Evolutionary conservation across 306 rosid species (phyloP).

Genomic region (Cotoneaster glaucophyllus): DNA sequence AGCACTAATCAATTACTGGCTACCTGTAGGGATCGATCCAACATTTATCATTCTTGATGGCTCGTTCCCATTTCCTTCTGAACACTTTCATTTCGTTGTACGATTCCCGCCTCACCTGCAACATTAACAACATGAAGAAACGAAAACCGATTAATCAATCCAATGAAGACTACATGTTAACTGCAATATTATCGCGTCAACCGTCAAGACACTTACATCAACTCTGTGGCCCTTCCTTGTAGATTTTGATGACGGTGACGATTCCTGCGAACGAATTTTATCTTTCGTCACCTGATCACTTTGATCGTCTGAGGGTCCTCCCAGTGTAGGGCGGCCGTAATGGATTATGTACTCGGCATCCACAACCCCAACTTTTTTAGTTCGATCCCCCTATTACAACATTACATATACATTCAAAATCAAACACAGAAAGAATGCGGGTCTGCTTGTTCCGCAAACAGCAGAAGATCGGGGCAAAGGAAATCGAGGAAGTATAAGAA

Average conservation of each 20-base stretch:
- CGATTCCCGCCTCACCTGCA: slow-evolving; percentile 54
- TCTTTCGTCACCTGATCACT: not conserved
- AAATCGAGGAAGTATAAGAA: not conserved
- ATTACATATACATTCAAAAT: not conserved
- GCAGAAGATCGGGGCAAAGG: not conserved
- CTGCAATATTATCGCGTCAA: not conserved
- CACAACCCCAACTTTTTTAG: slow-evolving; percentile 73
- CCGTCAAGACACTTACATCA: slow-evolving; percentile 47
- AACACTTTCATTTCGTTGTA: slow-evolving; percentile 30
- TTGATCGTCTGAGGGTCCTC: slow-evolving; percentile 40
- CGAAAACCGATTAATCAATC: not conserved
- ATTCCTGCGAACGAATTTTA: slow-evolving; percentile 30
- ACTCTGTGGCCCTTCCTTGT: slow-evolving; percentile 44
- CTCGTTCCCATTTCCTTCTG: slow-evolving; percentile 36
- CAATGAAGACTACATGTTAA: not conserved
- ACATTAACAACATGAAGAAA: not conserved
- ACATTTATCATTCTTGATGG: slow-evolving; percentile 36
- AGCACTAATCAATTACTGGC: not conserved
- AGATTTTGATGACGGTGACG: slow-evolving; percentile 6
- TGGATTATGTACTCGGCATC: slow-evolving; percentile 86
- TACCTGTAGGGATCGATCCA: slow-evolving; percentile 36
- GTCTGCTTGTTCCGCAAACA: not conserved
- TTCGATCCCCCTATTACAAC: slow-evolving; percentile 68
- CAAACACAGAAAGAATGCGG: not conserved
- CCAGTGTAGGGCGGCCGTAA: slow-evolving; percentile 78